These are phyloP conservation scores for Blastobotrys serpentis DNA, from an alignment of 1,139 yeast genomes.

Conservation along the genomic window DNA sequence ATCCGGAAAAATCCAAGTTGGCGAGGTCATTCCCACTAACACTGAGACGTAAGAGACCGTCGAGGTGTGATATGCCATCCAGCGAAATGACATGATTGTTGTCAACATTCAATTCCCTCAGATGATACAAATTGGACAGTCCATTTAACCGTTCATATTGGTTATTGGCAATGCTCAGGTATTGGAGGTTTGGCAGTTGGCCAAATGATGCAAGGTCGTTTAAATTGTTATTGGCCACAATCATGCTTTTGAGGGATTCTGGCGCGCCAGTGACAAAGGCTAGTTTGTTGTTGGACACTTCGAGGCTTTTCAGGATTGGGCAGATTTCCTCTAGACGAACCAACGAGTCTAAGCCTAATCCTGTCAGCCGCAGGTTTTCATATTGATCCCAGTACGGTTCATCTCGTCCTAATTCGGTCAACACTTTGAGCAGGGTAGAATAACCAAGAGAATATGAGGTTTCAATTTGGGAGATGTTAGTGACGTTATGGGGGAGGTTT, in stretches of 20 bases:
- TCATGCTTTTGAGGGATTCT: conserved; percentile 29
- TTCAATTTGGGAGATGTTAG: conserved; percentile 34
- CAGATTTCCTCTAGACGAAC: conserved; percentile 38
- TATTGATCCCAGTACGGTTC: conserved; percentile 41
- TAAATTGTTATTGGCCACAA: conserved; percentile 35
- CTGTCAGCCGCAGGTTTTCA: conserved; percentile 34
- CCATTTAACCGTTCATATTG: conserved; percentile 37
- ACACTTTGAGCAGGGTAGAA: conserved; percentile 34
- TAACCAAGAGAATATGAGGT: conserved; percentile 36
- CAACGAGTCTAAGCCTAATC: conserved; percentile 34
- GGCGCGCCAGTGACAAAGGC: conserved; percentile 41
- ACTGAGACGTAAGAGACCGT: conserved; percentile 33
- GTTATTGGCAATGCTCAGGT: conserved; percentile 37
- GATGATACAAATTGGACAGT: conserved; percentile 32
- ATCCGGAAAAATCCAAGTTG: conserved; percentile 27
- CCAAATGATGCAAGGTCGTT: conserved; percentile 36
- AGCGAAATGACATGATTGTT: conserved; percentile 31
- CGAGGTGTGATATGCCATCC: conserved; percentile 33
- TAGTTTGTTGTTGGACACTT: conserved; percentile 37
- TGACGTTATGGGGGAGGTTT: conserved; percentile 26
- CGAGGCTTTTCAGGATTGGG: conserved; percentile 37
- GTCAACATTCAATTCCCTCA: conserved; percentile 35
- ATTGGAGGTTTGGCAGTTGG: conserved; percentile 34
- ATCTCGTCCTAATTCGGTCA: conserved; percentile 37
- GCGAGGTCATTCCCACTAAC: conserved; percentile 31